Conservation (phyloP, 164 flowering plant species). For the Vitis riparia region DNA sequence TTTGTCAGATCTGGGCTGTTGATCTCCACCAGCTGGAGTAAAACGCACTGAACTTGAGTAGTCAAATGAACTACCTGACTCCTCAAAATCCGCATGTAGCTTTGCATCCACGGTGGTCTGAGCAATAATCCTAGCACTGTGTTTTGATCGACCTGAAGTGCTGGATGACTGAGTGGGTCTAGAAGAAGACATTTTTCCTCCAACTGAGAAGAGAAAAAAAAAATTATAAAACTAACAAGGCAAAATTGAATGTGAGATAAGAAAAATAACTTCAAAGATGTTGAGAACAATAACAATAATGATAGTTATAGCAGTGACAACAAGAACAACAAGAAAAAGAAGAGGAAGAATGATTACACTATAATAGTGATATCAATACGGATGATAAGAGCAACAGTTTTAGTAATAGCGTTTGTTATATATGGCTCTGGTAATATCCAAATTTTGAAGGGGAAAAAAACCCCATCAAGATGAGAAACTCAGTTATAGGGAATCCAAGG, state of each 20-base stretch:
- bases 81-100: slow-evolving; percentile 86
- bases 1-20: slow-evolving; percentile 57
- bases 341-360: neutral
- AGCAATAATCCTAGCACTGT: slow-evolving; percentile 77
- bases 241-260: neutral
- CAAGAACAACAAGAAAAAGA: neutral
- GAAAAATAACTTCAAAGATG: neutral
- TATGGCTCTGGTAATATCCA: neutral
- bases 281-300: neutral
- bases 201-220: slow-evolving; percentile 8
- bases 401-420: too few relatives aligned
- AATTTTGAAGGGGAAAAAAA: neutral
- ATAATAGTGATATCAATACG: too few relatives aligned
- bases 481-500: neutral
- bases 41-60: slow-evolving; percentile 71
- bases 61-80: slow-evolving; percentile 81
- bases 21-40: slow-evolving; percentile 27
- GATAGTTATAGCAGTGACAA: neutral
- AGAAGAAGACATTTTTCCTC: slow-evolving; percentile 56
- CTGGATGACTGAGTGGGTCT: slow-evolving; percentile 63
- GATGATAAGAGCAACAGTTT: too few relatives aligned
- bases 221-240: neutral
- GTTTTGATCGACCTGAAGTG: slow-evolving; percentile 60
- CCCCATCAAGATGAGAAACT: neutral
- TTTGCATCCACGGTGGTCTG: slow-evolving; percentile 92